Percentiles rank a stretch among this genome's conserved stretches.
These are phyloP conservation scores for Arthrobotrys megalospora DNA, from an alignment of 2,329 filamentous ascomycete genomes.

Conservation along the genomic window DNA sequence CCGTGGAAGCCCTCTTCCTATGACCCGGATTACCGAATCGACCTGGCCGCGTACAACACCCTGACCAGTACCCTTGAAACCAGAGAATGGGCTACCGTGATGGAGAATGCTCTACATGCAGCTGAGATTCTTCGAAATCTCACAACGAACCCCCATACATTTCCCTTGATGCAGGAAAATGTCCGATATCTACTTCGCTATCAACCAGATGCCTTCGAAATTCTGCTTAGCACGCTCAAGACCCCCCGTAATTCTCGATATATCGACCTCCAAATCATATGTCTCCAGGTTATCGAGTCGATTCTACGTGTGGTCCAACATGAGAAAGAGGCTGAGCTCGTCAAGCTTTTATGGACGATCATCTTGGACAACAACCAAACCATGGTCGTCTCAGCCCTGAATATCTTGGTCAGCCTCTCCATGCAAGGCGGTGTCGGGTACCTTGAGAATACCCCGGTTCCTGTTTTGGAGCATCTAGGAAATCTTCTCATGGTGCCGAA, in stretches of 20 bases:
- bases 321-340: conserved; percentile 67
- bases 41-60: conserved; percentile 8
- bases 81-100: conserved; percentile 16
- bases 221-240: conserved; percentile 14
- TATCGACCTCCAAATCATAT: conserved; percentile 19
- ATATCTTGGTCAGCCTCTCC: conserved; percentile 83
- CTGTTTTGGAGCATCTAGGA: conserved; percentile 77
- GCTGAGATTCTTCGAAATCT: conserved; percentile 45
- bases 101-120: conserved; percentile 34
- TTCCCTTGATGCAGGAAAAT: conserved; percentile 21
- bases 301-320: conserved; percentile 8
- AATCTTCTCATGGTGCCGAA: conserved; percentile 86
- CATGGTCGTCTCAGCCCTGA: conserved; percentile 84
- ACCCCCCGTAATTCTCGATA: conserved; percentile 8
- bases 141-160: conserved; percentile 2
- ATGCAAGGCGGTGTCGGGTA: conserved; percentile 84
- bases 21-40: background rate
- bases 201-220: background rate
- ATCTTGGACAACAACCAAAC: conserved; percentile 72
- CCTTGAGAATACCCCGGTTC: conserved; percentile 78
- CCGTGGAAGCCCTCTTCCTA: conserved; percentile 3
- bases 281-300: conserved; percentile 26
- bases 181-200: background rate
- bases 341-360: conserved; percentile 62
- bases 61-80: conserved; percentile 19